Conservation (phyloP, 2,329 filamentous ascomycete species). For the Stylonectria norvegica region DNA sequence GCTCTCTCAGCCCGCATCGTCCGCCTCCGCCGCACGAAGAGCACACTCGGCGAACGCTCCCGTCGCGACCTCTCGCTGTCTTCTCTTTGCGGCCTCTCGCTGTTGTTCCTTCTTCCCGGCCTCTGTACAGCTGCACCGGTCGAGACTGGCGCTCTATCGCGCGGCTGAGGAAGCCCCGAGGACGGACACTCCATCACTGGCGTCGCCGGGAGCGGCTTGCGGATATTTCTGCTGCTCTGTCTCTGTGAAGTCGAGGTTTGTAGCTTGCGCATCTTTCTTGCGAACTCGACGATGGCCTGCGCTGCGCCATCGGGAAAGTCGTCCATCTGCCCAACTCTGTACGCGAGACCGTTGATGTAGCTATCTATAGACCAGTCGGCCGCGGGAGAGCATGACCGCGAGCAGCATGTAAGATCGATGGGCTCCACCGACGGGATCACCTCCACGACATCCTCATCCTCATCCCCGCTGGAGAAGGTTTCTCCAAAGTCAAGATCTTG, state of each 20-base stretch:
- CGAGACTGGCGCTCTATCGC: too few relatives aligned
- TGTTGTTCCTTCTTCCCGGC: too few relatives aligned
- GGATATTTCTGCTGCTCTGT: not conserved
- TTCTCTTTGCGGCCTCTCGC: too few relatives aligned
- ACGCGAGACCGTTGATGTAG: slow-evolving; percentile 29
- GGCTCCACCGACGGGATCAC: slow-evolving; percentile 18
- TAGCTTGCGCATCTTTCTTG: slow-evolving; percentile 7
- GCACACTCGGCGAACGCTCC: too few relatives aligned
- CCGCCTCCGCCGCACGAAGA: too few relatives aligned
- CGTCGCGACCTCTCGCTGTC: too few relatives aligned
- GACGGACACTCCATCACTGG: not conserved
- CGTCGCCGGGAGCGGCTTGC: not conserved
- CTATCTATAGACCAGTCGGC: slow-evolving; percentile 5
- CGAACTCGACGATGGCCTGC: slow-evolving; percentile 28
- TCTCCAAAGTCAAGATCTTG: slow-evolving; percentile 26
- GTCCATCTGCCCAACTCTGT: slow-evolving; percentile 32
- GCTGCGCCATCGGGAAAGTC: slow-evolving; percentile 24
- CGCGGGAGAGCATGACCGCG: not conserved
- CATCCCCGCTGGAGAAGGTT: slow-evolving; percentile 5
- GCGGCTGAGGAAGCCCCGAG: too few relatives aligned
- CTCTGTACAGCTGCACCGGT: too few relatives aligned
- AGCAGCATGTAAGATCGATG: slow-evolving; percentile 6
- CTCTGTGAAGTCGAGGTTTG: not conserved
- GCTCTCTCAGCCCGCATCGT: too few relatives aligned
- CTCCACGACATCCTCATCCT: slow-evolving; percentile 14